phyloP scores from a whole-genome alignment of 495 filamentous ascomycete genomes.

The Penicillium cosmopolitanum region DNA sequence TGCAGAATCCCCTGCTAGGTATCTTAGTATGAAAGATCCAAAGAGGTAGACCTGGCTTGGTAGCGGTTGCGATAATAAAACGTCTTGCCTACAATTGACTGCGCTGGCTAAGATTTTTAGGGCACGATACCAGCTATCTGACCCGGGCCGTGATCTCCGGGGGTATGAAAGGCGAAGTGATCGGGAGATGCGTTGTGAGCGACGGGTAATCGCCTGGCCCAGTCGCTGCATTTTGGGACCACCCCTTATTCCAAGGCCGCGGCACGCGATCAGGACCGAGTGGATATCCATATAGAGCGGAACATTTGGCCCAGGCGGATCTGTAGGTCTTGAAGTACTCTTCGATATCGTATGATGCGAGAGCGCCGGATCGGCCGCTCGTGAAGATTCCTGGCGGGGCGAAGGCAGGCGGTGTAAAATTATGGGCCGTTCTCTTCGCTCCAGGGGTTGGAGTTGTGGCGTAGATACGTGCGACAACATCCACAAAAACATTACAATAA shows the following conservation, averaged over 20 bases:
- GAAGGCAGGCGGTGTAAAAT: neutral
- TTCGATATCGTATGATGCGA: neutral
- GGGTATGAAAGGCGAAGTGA: neutral
- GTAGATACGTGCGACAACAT: neutral
- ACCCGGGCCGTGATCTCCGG: neutral
- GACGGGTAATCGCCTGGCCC: neutral
- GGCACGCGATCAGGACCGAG: neutral
- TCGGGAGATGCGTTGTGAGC: neutral
- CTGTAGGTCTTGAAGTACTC: neutral
- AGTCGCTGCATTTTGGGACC: neutral
- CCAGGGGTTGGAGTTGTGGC: neutral
- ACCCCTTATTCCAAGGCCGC: neutral
- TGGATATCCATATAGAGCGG: neutral
- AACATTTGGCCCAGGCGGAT: neutral
- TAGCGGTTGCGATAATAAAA: neutral
- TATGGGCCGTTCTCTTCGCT: neutral
- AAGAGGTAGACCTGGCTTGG: neutral
- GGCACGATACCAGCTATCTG: neutral
- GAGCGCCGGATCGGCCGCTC: neutral
- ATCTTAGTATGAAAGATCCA: neutral
- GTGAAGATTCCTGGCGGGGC: neutral
- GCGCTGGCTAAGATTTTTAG: neutral
- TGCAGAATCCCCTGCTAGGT: neutral
- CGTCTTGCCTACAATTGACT: neutral
- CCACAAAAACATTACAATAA: neutral